A percentile compares a stretch with the other conserved stretches of the same genome.
Evolutionary conservation across 805 yeast genomes (phyloP).

Genomic region (Grigorovia yakushimaensis): DNA sequence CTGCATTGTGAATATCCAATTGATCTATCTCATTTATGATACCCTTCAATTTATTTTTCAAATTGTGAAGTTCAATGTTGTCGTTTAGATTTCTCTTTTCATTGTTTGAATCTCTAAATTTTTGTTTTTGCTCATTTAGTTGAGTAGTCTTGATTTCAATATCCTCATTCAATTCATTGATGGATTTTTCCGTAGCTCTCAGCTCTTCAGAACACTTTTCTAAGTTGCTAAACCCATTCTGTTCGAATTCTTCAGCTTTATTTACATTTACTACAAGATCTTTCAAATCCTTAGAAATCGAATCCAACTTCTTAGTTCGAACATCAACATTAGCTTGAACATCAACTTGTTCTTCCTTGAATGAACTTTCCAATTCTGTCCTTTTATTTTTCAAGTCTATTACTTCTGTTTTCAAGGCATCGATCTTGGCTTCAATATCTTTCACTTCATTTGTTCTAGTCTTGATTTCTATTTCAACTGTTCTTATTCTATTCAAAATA

Average conservation of each 20-base stretch:
- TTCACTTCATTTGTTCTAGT: slow-evolving; percentile 8
- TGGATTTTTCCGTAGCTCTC: not conserved
- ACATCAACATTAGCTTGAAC: slow-evolving; percentile 1
- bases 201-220: slow-evolving; percentile 16
- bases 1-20: slow-evolving; percentile 50
- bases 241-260: slow-evolving; percentile 10
- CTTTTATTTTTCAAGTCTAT: slow-evolving; percentile 2
- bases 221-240: slow-evolving; percentile 6
- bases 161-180: slow-evolving; percentile 12
- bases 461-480: slow-evolving; percentile 9
- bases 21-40: slow-evolving; percentile 33
- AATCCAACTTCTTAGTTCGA: not conserved
- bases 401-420: slow-evolving; percentile 6
- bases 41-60: slow-evolving; percentile 32
- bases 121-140: slow-evolving; percentile 21
- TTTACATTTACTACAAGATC: not conserved
- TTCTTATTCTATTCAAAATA: slow-evolving; percentile 8
- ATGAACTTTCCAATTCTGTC: not conserved
- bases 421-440: slow-evolving; percentile 8
- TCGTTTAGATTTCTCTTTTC: slow-evolving; percentile 55
- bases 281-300: slow-evolving; percentile 1
- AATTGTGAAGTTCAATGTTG: slow-evolving; percentile 48
- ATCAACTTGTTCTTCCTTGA: not conserved
- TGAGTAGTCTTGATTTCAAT: slow-evolving; percentile 12
- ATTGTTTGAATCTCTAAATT: slow-evolving; percentile 45